Evolutionary conservation across 306 rosid genomes (phyloP).

Genomic region (Corylus americana): DNA sequence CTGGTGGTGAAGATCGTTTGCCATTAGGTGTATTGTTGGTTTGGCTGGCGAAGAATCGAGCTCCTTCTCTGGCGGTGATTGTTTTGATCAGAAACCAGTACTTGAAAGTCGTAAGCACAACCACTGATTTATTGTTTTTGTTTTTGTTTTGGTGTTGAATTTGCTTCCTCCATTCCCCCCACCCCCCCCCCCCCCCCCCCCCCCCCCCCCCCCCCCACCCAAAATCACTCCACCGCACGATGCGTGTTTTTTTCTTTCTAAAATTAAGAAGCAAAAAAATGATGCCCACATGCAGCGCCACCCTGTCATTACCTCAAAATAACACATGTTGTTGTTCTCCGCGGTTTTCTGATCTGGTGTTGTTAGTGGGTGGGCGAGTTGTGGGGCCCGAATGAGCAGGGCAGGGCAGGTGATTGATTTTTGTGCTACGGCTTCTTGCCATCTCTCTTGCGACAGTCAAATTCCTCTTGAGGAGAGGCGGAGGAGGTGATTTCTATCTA

Average conservation of each 20-base stretch:
- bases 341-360: background rate
- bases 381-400: slow-evolving; percentile 2
- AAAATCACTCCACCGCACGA: background rate
- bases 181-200: no score
- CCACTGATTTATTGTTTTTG: no score
- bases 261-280: background rate
- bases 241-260: background rate
- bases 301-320: background rate
- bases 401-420: background rate
- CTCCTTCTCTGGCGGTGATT: no score
- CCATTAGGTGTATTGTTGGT: no score
- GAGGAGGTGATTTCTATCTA: background rate
- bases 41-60: no score
- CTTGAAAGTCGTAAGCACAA: no score
- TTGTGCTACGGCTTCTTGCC: slow-evolving; percentile 17
- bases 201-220: no score
- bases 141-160: no score
- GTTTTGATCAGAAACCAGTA: no score
- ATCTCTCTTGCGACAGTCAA: slow-evolving; percentile 28
- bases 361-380: no score
- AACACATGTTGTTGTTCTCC: background rate
- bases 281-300: background rate
- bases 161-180: no score
- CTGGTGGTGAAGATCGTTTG: no score
- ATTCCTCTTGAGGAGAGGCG: background rate